These are phyloP conservation scores for Geosmithia putterillii DNA, from an alignment of 2,329 filamentous ascomycete genomes.

Conservation along the genomic window DNA sequence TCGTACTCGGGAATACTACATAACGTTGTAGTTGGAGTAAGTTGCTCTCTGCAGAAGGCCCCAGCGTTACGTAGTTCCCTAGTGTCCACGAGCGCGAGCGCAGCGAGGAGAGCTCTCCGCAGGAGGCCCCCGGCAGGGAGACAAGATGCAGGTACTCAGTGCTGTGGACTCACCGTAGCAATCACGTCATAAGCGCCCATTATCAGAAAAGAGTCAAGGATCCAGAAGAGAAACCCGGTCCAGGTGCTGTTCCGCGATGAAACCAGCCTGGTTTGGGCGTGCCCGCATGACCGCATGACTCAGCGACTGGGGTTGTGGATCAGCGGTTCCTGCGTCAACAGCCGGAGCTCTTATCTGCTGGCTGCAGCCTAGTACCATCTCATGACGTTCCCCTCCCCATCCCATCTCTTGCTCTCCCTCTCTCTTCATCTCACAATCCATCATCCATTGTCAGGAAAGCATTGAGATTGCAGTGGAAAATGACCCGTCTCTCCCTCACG, in stretches of 20 bases:
- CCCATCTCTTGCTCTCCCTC: background rate
- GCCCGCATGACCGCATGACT: background rate
- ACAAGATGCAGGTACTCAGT: too few species aligned
- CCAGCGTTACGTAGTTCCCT: too few species aligned
- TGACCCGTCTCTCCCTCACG: conserved; percentile 1
- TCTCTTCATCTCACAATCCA: background rate
- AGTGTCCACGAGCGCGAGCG: background rate
- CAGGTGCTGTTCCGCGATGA: background rate
- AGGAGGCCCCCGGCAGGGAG: background rate
- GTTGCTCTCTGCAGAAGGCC: too few species aligned
- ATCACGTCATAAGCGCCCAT: background rate
- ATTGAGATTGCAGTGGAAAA: background rate
- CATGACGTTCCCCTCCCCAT: background rate
- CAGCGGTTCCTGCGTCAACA: background rate
- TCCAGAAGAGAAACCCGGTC: too few species aligned
- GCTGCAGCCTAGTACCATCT: background rate
- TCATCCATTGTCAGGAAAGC: background rate
- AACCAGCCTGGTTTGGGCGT: background rate
- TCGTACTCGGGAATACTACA: too few species aligned
- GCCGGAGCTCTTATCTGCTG: background rate
- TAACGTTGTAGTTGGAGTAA: too few species aligned
- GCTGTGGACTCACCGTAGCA: background rate
- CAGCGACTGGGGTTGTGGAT: background rate
- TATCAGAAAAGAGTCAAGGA: too few species aligned
- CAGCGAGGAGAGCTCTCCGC: background rate